A percentile compares a stretch with the other conserved stretches of the same genome.
Conservation (phyloP, 2,329 filamentous ascomycete genomes). For the Akanthomyces dipterigenus region DNA sequence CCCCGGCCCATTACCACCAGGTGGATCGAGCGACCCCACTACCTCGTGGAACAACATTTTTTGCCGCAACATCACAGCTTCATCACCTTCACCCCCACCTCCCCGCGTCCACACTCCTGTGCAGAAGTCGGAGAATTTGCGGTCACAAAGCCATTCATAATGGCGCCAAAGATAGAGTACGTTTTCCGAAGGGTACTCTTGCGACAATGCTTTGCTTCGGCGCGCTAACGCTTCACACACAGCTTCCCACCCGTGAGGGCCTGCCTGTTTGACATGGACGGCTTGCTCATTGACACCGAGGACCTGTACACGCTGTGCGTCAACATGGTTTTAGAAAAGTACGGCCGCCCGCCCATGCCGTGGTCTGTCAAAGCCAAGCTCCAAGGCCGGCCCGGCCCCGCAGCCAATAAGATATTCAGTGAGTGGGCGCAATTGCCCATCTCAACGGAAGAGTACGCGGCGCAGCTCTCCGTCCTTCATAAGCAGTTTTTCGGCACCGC, state of each 20-base stretch:
- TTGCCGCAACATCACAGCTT: background rate
- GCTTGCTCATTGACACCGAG: conserved; percentile 88
- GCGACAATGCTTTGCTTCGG: background rate
- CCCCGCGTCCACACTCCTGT: background rate
- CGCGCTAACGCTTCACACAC: conserved; percentile 7
- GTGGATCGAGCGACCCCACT: conserved; percentile 3
- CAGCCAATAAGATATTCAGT: conserved; percentile 51
- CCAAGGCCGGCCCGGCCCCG: conserved; percentile 50
- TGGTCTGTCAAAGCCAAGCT: conserved; percentile 93
- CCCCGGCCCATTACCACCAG: background rate
- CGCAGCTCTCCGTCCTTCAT: conserved; percentile 57
- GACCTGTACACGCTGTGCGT: conserved; percentile 80
- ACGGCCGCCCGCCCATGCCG: conserved; percentile 68
- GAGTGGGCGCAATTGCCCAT: conserved; percentile 86
- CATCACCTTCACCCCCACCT: background rate
- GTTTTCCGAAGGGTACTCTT: conserved; percentile 15
- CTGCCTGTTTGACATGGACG: conserved; percentile 98
- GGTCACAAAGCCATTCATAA: conserved; percentile 17
- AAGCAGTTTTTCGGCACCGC: conserved; percentile 63
- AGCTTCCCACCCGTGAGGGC: conserved; percentile 77
- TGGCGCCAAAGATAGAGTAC: conserved; percentile 41
- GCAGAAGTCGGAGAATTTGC: background rate
- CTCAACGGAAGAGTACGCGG: conserved; percentile 57
- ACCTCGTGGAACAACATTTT: background rate
- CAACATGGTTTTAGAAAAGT: conserved; percentile 72